Evolutionary conservation across 1,139 yeast species (phyloP).

Genomic region (Maudiozyma humilis): DNA sequence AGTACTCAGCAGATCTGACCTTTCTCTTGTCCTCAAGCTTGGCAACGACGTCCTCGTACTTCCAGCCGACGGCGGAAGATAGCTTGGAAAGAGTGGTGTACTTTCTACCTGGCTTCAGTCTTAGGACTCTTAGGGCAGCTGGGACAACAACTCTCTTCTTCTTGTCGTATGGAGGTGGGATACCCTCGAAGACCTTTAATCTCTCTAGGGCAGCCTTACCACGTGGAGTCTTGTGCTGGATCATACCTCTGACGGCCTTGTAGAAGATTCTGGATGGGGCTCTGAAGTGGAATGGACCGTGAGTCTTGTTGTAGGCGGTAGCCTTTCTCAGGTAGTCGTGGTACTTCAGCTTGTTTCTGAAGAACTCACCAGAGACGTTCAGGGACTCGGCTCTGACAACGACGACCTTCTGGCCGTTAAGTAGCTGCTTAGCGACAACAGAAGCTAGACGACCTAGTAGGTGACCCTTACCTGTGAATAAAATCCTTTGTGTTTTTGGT

Average conservation of each 20-base stretch:
- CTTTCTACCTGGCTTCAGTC: slow-evolving; percentile 99
- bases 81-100: slow-evolving; percentile 97
- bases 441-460: slow-evolving; percentile 99
- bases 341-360: slow-evolving; percentile 99
- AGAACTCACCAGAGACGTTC: slow-evolving; percentile 98
- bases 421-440: slow-evolving; percentile 94
- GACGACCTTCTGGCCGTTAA: slow-evolving; percentile 96
- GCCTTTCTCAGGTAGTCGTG: slow-evolving; percentile 99
- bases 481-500: background rate
- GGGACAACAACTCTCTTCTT: slow-evolving; percentile 99
- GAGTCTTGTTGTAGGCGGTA: slow-evolving; percentile 95
- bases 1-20: slow-evolving; percentile 98
- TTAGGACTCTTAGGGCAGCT: slow-evolving; percentile 97
- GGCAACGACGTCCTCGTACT: slow-evolving; percentile 96
- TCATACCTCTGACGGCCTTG: slow-evolving; percentile 99
- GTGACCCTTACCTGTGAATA: slow-evolving; percentile 81
- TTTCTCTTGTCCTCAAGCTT: slow-evolving; percentile 99
- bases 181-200: slow-evolving; percentile 98
- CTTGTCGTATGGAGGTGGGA: slow-evolving; percentile 99
- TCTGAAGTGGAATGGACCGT: slow-evolving; percentile 99
- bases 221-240: slow-evolving; percentile 99
- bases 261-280: slow-evolving; percentile 99
- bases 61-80: slow-evolving; percentile 98
- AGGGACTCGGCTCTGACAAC: slow-evolving; percentile 96
- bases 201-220: slow-evolving; percentile 99